These are phyloP conservation scores for Kalaharituber pfeilii DNA, from an alignment of 2,329 filamentous ascomycete genomes.

Conservation along the genomic window DNA sequence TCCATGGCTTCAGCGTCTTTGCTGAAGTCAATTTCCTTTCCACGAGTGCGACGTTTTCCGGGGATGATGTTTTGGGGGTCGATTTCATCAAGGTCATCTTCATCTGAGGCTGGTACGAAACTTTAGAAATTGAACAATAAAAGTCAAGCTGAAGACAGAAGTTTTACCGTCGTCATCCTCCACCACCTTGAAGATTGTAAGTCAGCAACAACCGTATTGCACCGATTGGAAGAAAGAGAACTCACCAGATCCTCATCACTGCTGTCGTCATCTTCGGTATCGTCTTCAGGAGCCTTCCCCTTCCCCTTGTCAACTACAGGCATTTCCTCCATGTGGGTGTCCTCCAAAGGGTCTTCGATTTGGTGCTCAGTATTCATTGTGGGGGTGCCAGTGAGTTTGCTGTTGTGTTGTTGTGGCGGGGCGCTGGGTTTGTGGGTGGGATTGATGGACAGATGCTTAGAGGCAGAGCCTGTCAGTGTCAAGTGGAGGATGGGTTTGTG, in stretches of 20 bases:
- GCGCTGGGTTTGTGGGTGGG: no score
- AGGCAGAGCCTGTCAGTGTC: no score
- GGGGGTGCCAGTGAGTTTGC: not conserved
- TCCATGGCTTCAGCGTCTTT: slow-evolving; percentile 67
- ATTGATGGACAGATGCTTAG: no score
- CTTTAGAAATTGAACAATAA: not conserved
- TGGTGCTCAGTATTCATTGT: not conserved
- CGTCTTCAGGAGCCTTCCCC: slow-evolving; percentile 53
- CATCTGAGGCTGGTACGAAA: slow-evolving; percentile 32
- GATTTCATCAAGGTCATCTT: slow-evolving; percentile 78
- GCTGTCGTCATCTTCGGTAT: slow-evolving; percentile 42
- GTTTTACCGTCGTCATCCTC: not conserved
- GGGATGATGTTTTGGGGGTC: slow-evolving; percentile 73
- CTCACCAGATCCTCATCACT: slow-evolving; percentile 40
- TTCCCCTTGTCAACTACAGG: slow-evolving; percentile 54
- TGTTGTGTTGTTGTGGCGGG: not conserved
- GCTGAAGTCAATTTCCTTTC: slow-evolving; percentile 80
- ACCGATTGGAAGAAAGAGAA: no score
- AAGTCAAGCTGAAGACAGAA: not conserved
- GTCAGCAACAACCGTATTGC: no score
- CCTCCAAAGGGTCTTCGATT: slow-evolving; percentile 11
- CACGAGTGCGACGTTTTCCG: slow-evolving; percentile 67
- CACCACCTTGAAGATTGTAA: not conserved
- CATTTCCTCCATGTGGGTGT: slow-evolving; percentile 26
- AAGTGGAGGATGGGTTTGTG: no score